Percentiles rank a stretch among this genome's conserved stretches.
phyloP scores from a whole-genome alignment of 495 filamentous ascomycete genomes.

The Hypoxylon cercidicola region DNA sequence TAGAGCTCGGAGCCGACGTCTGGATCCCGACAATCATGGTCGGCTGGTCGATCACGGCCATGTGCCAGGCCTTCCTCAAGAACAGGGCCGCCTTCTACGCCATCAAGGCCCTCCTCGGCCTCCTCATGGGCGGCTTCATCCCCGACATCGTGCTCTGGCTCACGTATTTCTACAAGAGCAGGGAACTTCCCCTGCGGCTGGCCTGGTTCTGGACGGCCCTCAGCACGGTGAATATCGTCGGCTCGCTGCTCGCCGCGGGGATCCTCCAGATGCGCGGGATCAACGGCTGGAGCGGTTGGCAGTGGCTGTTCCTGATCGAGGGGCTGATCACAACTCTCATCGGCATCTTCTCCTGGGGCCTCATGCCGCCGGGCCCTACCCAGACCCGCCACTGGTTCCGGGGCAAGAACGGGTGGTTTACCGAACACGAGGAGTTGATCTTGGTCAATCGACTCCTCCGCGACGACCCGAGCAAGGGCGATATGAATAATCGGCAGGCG shows the following conservation, averaged over 20 bases:
- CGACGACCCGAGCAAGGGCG: slow-evolving; percentile 71
- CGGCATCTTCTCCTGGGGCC: slow-evolving; percentile 61
- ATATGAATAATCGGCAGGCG: slow-evolving; percentile 69
- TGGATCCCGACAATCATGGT: slow-evolving; percentile 61
- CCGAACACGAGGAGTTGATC: slow-evolving; percentile 66
- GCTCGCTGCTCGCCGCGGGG: slow-evolving; percentile 61
- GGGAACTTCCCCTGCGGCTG: slow-evolving; percentile 62
- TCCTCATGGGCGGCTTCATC: slow-evolving; percentile 62
- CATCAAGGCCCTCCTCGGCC: slow-evolving; percentile 57
- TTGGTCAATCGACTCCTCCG: slow-evolving; percentile 70
- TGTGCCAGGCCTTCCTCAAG: slow-evolving; percentile 53
- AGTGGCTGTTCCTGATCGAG: slow-evolving; percentile 65
- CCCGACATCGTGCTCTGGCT: slow-evolving; percentile 63
- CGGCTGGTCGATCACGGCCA: slow-evolving; percentile 54
- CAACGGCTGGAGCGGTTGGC: slow-evolving; percentile 60
- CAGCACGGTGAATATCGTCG: slow-evolving; percentile 58
- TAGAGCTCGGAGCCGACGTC: slow-evolving; percentile 57
- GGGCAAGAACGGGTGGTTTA: slow-evolving; percentile 69
- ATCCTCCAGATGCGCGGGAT: slow-evolving; percentile 63
- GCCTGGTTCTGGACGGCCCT: slow-evolving; percentile 63
- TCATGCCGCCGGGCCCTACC: slow-evolving; percentile 62
- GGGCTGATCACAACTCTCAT: slow-evolving; percentile 64
- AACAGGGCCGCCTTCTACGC: slow-evolving; percentile 52
- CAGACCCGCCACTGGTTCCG: slow-evolving; percentile 67
- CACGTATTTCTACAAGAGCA: slow-evolving; percentile 63